Evolutionary conservation across 1,139 yeast genomes (phyloP), one percentile per base, ranked within the genome.

Genomic region (Nakaseomyces nivariensis): DNA sequence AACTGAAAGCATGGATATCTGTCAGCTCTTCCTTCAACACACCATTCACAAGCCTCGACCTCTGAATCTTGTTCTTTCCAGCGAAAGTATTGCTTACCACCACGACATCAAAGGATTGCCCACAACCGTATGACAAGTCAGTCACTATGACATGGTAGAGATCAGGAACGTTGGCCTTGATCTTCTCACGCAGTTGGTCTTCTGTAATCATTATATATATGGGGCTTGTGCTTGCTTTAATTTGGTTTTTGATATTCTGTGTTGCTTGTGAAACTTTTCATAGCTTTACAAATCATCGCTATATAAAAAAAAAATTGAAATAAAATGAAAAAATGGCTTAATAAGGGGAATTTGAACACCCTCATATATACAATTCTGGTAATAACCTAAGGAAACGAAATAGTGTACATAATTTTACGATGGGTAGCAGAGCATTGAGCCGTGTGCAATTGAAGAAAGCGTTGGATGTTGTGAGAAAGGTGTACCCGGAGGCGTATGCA

Each of bases 1-100:
- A 97, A 0, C 97, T 88, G 66, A 92, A 94, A 0, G 98, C 98
- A 69, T 92, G 98, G 43, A 92, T 89, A 5, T 75, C 70, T 0
- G 87, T 83, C 43, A 92, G 87, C 64, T 90, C 96, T 17, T 83
- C 88, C 61, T 82, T 82, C 54, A 92, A 73, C 1, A 87, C 81
- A 40, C 68, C 73, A 67, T 94, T 92, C 46, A 94, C 96, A 58
- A 89, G 63, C 55, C 97, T 74, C 60, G 89, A 96, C 63, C 98
- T 78, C 73, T 82, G 79, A 51, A 92, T 73, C 66, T 86, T 86
- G 69, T 88, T 88, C 70, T 89, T 87, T 31, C 95, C 95, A 54
- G 73, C 69, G 67, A 92, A 92, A 38, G 75, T 59, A 40, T 75
- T 74, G n/a, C 92, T 82, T 22, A 92, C 97, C 27, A 94, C 90